Base-by-base conservation (phyloP, 2,329 filamentous ascomycete genomes). In the Nemania diffusa region DNA sequence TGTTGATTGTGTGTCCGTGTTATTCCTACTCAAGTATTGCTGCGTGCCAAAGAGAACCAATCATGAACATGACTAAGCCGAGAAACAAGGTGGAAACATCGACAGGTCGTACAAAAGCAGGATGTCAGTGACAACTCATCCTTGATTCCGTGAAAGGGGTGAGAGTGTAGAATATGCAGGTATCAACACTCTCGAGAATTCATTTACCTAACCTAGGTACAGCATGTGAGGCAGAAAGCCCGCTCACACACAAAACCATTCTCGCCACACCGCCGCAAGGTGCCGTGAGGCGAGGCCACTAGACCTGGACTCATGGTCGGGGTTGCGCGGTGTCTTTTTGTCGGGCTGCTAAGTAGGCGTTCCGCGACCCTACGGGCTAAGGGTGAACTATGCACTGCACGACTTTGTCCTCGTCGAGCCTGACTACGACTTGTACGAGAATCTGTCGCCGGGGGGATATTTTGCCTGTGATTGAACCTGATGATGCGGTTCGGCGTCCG, bases 221-320 rank as follows among this genome's bases (percentile, higher is more conserved):
- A 78, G 72, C 88, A 90, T 9, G 80, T 81, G 71, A 90, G 88
- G 76, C 88, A 90, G 77, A 89, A 90, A 67, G 87, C 83, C 61
- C 84, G 80, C 3, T 83, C 83, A 68, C 88, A 90, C 17, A 78
- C 79, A 73, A 85, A 89, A 13, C 85, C 87, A 69, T 83, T 82
- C 69, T 85, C 78, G 3, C 88, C 88, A 65, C 88, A 90, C 15
- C 64, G 58, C 37, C 61, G 57, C 17, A 64, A 27, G 17, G 65
- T 68, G 5, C 68, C 65, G 32, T 57, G 46, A 13, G 67, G 67
- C 20, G 67, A 62, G 15, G 60, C 46, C 3, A 67, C 64, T 29
- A 65, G n/a, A 22, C 37, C 51, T 9, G 60, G 57, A 26, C 57
- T 55, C 20, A 79, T 64, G 74, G 22, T 15, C 27, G 48, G 13